Conservation (phyloP, 352 stramenopile species). For the Globisporangium middletonii region DNA sequence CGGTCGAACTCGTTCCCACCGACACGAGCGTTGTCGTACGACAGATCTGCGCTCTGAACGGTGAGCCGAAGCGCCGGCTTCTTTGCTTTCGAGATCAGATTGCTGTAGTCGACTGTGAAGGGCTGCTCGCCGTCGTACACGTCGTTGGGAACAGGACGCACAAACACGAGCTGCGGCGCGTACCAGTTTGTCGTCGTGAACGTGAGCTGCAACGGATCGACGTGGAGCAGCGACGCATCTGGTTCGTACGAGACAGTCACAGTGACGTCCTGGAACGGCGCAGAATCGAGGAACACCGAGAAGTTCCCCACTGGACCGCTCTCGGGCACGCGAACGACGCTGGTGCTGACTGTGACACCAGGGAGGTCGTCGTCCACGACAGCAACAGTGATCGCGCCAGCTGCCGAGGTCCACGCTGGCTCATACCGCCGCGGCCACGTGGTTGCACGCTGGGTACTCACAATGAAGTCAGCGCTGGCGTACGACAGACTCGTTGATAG, state of each 20-base stretch:
- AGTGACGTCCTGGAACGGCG: slow-evolving; percentile 37
- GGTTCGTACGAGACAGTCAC: slow-evolving; percentile 40
- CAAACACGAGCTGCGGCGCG: slow-evolving; percentile 34
- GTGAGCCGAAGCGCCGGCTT: slow-evolving; percentile 38
- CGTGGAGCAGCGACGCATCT: slow-evolving; percentile 29
- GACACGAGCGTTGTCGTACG: slow-evolving; percentile 40
- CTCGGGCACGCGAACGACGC: slow-evolving; percentile 34
- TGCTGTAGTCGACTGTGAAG: slow-evolving; percentile 48
- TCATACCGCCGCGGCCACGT: slow-evolving; percentile 36
- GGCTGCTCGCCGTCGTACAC: slow-evolving; percentile 44
- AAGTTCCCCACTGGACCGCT: slow-evolving; percentile 36
- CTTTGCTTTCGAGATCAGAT: slow-evolving; percentile 42
- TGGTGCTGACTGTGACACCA: slow-evolving; percentile 43
- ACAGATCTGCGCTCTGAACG: slow-evolving; percentile 28
- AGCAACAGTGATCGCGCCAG: slow-evolving; percentile 26
- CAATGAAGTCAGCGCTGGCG: slow-evolving; percentile 30
- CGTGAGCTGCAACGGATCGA: slow-evolving; percentile 31
- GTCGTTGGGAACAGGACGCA: slow-evolving; percentile 38
- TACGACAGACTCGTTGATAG: slow-evolving; percentile 30
- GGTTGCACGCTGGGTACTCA: slow-evolving; percentile 18
- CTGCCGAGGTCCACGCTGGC: slow-evolving; percentile 25
- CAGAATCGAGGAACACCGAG: slow-evolving; percentile 54
- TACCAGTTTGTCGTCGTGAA: slow-evolving; percentile 52
- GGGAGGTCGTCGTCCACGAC: slow-evolving; percentile 65
- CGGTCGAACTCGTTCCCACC: slow-evolving; percentile 40